Base-by-base conservation (phyloP, 1,284 basidiomycete genomes). In the Ustilago tritici region DNA sequence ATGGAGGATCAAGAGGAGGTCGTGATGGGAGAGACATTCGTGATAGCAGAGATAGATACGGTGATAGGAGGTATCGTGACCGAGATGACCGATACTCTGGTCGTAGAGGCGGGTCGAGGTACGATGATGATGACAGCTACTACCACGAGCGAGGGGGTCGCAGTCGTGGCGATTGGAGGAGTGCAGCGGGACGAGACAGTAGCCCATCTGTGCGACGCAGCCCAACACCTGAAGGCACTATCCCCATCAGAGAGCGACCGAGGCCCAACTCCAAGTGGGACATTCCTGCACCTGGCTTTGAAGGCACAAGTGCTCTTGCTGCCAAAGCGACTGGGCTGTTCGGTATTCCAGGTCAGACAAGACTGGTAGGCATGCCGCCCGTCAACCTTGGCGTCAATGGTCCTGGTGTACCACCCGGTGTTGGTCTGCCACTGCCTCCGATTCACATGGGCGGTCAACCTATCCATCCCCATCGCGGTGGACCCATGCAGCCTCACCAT, bases 281-380 rank as follows among this genome's bases (percentile, higher is more conserved):
- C 87, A 92, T 97, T 32, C 92, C 93, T 86, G 94, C 96, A 12
- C 93, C 93, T 14, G 95, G 95, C 23, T 99, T 97, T 80, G 95
- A 98, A 84, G 93, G 93, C 80, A 94, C 98, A 81, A 92, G 92
- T 3, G 95, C 95, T 15, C 90, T 95, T 89, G 94, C 98, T 85
- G 96, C 96, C 31, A 99, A 99, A 87, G 93, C 95, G 87, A 98
- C 95, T 93, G 95, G 95, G 73, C 88, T 95, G 65, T 96, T 96
- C 90, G 95, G 95, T 84, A 90, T 95, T 56, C 94, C 94, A 56
- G 95, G 94, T 61, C 93, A 94, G 61, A 94, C 94, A 83, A 90
- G 94, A 46, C 94, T 93, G 19, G 93, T 94, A 15, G 72, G 77
- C 19, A 73, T 80, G 70, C 75, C 75, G 6, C 75, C 75, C 15